Evolutionary conservation across 1,284 basidiomycete species (phyloP), one percentile per base, ranked within the genome.

Genomic region (Microbotryum saponariae): DNA sequence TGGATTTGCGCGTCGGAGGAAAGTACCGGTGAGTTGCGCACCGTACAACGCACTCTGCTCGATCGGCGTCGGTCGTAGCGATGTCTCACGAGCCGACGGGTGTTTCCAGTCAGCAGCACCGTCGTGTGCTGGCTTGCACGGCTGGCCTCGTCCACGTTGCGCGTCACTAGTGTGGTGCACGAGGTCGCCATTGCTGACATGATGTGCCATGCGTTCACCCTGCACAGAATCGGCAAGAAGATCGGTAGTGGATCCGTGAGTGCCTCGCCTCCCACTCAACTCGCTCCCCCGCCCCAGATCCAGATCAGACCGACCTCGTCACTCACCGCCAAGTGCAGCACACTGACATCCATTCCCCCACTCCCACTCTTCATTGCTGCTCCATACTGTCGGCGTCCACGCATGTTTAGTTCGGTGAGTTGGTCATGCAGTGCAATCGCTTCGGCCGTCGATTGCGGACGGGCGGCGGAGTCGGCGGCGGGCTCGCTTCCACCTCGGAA

Each of bases 181-280:
- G 37, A 42, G 37, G 6, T 6, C 4, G 16, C 12, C 37, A 12
- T 18, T 18, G 16, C 16, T 42, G 37, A 42, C 37, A 6, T 16
- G 12, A 42, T 42, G 37, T 18, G 12, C 12, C 37, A 42, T 18
- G 37, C 14, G 37, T 42, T 42, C 37, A 0, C 37, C 4, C 27
- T n/a, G 62, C 60, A 68, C 82, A 86, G 94, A 74, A 88, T 99
- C 71, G 96, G 94, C 68, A 97, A 97, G 84, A 98, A 98, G 87
- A 97, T 99, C 74, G 96, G 96, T 71, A 96, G 91, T 52, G 96
- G 94, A 66, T 97, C 94, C 59, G 97, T 97, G 74, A 92, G 94
- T 93, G 72, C 73, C 88, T 80, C 46, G 72, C 73, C 88, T 80
- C 46, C 46, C 8, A 42, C 31, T 29, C 23, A 2, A 31, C 49